These are phyloP conservation scores for Yamadazyma sp. DNA, from an alignment of 805 yeast genomes.

Conservation along the genomic window DNA sequence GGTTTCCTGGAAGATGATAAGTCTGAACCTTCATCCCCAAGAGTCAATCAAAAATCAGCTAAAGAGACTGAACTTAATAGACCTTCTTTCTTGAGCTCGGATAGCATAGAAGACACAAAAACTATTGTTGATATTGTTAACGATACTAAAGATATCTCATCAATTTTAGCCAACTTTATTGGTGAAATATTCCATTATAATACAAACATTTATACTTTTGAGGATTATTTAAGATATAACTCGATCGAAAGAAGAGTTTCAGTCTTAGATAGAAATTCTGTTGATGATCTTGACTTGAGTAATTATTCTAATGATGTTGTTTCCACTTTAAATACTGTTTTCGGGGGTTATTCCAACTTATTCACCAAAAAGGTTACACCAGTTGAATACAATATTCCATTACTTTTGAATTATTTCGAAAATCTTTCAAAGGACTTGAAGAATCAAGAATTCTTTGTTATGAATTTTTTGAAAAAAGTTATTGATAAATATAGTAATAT, in stretches of 20 bases:
- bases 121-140: constrained; percentile 33
- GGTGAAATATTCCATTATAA: constrained; percentile 42
- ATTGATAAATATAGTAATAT: constrained; percentile 47
- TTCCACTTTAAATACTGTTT: constrained; percentile 44
- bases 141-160: constrained; percentile 33
- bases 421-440: constrained; percentile 34
- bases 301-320: constrained; percentile 45
- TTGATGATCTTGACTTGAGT: constrained; percentile 40
- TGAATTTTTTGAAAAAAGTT: constrained; percentile 48
- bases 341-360: constrained; percentile 38
- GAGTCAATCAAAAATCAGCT: constrained; percentile 3
- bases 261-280: constrained; percentile 15
- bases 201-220: constrained; percentile 24
- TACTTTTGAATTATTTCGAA: constrained; percentile 29
- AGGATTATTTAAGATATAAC: constrained; percentile 24
- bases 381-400: constrained; percentile 31
- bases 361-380: constrained; percentile 37
- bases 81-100: constrained; percentile 2
- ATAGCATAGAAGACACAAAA: constrained; percentile 31
- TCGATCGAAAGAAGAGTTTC: constrained; percentile 35
- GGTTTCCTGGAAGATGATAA: constrained; percentile 10
- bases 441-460: constrained; percentile 60
- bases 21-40: constrained; percentile 6
- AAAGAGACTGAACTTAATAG: not conserved
- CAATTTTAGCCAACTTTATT: constrained; percentile 37